These are phyloP conservation scores for Exidia glandulosa DNA, from an alignment of 768 basidiomycete species.

Conservation along the genomic window DNA sequence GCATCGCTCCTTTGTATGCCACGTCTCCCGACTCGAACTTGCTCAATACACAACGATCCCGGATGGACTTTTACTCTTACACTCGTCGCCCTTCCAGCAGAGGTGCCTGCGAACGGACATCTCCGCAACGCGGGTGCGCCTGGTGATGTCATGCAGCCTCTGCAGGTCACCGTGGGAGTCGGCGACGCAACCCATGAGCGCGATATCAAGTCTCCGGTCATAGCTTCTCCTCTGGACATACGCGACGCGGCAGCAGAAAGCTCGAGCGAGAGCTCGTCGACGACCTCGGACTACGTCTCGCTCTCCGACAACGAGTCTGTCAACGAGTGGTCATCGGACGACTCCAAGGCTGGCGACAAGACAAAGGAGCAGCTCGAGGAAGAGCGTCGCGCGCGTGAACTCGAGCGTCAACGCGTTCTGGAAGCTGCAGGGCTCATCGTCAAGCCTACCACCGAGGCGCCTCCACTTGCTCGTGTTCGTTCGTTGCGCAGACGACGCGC, in stretches of 20 bases:
- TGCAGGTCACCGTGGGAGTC: neutral
- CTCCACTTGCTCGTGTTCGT: conserved; percentile 27
- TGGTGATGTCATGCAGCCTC: neutral
- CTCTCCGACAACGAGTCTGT: conserved; percentile 31
- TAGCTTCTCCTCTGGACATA: neutral
- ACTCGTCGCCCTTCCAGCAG: neutral
- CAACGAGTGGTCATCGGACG: conserved; percentile 17
- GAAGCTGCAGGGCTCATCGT: conserved; percentile 82
- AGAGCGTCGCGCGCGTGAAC: conserved; percentile 50
- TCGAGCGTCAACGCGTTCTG: conserved; percentile 73
- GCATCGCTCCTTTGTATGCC: conserved; percentile 28
- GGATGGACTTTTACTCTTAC: neutral
- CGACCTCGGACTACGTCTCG: conserved; percentile 12
- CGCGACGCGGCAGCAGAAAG: too few relatives aligned
- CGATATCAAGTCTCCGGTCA: neutral
- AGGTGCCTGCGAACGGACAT: neutral
- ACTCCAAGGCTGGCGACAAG: conserved; percentile 20
- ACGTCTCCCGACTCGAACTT: conserved; percentile 1
- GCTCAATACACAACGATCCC: conserved; percentile 1
- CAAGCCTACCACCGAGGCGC: conserved; percentile 45
- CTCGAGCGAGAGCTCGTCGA: too few relatives aligned
- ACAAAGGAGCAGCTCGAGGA: conserved; percentile 36
- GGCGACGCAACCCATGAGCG: neutral
- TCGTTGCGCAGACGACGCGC: conserved; percentile 22
- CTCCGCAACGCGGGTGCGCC: neutral